These are phyloP conservation scores for Phlebiopsis gigantea DNA, from an alignment of 768 basidiomycete genomes.

Conservation along the genomic window DNA sequence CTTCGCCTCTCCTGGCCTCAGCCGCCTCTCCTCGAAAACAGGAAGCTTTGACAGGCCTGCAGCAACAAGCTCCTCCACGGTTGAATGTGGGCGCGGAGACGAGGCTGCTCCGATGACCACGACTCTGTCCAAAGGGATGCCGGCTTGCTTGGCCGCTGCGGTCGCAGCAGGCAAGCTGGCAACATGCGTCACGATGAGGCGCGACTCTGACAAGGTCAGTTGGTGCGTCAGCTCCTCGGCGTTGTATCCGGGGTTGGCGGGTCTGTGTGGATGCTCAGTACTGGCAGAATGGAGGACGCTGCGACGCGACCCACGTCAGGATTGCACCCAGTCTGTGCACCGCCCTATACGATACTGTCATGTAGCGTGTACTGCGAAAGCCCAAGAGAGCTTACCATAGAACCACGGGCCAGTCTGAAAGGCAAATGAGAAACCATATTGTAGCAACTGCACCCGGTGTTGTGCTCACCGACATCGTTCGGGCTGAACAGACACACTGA, in stretches of 20 bases:
- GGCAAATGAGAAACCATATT: not conserved
- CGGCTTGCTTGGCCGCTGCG: slow-evolving; percentile 19
- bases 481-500: slow-evolving; percentile 61
- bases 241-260: slow-evolving; percentile 28
- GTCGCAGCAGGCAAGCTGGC: slow-evolving; percentile 18
- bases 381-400: slow-evolving; percentile 18
- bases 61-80: slow-evolving; percentile 44
- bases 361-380: not conserved
- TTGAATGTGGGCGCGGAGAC: slow-evolving; percentile 20
- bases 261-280: slow-evolving; percentile 14
- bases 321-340: slow-evolving; percentile 51
- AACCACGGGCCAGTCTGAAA: slow-evolving; percentile 21
- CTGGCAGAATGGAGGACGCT: not conserved
- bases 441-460: not conserved
- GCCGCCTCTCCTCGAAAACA: slow-evolving; percentile 43
- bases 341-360: slow-evolving; percentile 27
- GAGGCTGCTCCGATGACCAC: slow-evolving; percentile 16
- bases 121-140: slow-evolving; percentile 20
- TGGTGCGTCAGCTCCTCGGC: slow-evolving; percentile 28
- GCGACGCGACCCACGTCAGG: slow-evolving; percentile 40
- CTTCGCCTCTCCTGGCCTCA: slow-evolving; percentile 56
- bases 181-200: slow-evolving; percentile 21
- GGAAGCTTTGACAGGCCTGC: slow-evolving; percentile 37
- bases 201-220: slow-evolving; percentile 20
- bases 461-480: slow-evolving; percentile 49